Conservation (phyloP, 768 basidiomycete species). For the Chiua virens region DNA sequence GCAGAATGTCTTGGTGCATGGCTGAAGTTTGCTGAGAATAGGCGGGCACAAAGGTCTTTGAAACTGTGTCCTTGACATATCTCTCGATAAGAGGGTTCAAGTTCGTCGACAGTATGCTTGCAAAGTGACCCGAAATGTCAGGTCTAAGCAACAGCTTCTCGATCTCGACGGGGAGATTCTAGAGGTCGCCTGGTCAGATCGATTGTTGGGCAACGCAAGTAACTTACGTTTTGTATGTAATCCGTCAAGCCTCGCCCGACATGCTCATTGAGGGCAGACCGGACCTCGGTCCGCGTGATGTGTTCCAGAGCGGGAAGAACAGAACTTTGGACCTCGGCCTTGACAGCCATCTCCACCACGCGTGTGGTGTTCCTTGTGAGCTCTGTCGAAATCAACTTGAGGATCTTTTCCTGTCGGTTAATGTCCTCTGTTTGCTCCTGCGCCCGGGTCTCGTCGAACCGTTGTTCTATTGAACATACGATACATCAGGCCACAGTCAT, state of each 20-base stretch:
- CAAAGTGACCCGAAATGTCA: constrained; percentile 74
- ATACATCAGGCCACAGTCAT: constrained; percentile 4
- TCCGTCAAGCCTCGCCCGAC: constrained; percentile 72
- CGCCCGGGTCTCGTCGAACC: constrained; percentile 76
- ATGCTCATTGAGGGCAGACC: constrained; percentile 73
- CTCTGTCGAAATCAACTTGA: constrained; percentile 85
- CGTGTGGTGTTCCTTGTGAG: constrained; percentile 85
- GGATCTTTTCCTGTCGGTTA: constrained; percentile 82
- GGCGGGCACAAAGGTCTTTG: constrained; percentile 71
- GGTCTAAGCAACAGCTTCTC: constrained; percentile 76
- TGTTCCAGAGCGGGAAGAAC: constrained; percentile 80
- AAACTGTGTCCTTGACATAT: constrained; percentile 78
- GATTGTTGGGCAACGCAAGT: not conserved
- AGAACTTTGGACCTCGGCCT: constrained; percentile 79
- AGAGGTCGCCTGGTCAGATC: constrained; percentile 7
- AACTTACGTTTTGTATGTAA: constrained; percentile 64
- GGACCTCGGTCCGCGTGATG: constrained; percentile 81
- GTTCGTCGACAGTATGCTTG: constrained; percentile 68
- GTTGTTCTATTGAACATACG: constrained; percentile 56
- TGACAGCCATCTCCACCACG: constrained; percentile 87
- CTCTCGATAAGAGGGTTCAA: constrained; percentile 77
- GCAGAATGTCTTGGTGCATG: constrained; percentile 78
- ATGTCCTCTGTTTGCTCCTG: constrained; percentile 82
- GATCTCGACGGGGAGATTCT: constrained; percentile 79
- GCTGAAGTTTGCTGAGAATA: constrained; percentile 71